Evolutionary conservation across 148 eudicot genomes (phyloP), one percentile per base, ranked within the genome.

Genomic region (Simmondsia chinensis): DNA sequence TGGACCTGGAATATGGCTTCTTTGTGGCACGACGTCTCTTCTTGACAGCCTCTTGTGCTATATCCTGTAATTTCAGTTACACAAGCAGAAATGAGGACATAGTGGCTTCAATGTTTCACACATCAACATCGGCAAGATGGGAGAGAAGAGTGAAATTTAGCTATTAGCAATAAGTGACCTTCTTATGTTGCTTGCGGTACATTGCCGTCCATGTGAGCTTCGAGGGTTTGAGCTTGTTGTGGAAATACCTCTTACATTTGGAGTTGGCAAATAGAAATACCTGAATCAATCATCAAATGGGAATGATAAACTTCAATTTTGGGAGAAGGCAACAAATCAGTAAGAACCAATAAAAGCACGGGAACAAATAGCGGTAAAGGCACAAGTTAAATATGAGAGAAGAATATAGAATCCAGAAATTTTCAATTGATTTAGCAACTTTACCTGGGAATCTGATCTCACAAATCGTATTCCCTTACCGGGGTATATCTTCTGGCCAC

Each of bases 201-300:
- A 78, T 67, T 41, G 84, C 84, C 31, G 80, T 77, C 80, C 84
- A 74, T 40, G 74, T 66, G 37, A 77, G 84, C 69, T 74, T 77
- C 3, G 77, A 63, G 18, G 80, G 77, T 74, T 74, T 78, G 11
- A 74, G 63, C 15, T 61, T 56, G 53, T 78, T 78, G 71, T 77
- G 84, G 73, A 77, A 77, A 43, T 78, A 78, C 73, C 85, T 74
- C 71, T 78, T 74, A 64, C 85, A 74, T 64, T 78, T 78, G 0
- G 80, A 74, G 32, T 78, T 74, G 3, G 34, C 60, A 21, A 79
- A 79, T 22, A 78, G 72, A 65, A 78, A 78, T 15, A 78, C 85
- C 85, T 78, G 39, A 11, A 60, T 30, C 10, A 23, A 43, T 8
- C n/a, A n/a, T n/a, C n/a, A n/a, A n/a, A n/a, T n/a, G n/a, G n/a